Evolutionary conservation across 495 filamentous ascomycete genomes (phyloP), one percentile per base, ranked within the genome.

Genomic region (Penicillium angulare): DNA sequence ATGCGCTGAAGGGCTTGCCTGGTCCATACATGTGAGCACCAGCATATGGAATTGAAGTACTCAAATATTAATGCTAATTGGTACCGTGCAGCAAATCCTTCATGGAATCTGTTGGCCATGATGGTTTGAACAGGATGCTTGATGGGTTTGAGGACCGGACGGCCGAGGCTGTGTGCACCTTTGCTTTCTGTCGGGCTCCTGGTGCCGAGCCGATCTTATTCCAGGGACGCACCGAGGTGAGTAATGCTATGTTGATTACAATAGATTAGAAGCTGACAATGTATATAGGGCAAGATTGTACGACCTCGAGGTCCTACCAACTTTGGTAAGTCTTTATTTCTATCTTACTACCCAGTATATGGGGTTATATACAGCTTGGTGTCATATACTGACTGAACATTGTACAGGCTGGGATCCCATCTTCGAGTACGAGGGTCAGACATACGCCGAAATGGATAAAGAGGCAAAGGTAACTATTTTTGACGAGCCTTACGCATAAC

Each of bases 381-480:
- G n/a, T n/a, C n/a, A n/a, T n/a, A n/a, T n/a, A n/a, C n/a, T n/a
- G n/a, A n/a, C n/a, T 13, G 38, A 45, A 36, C 29, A 15, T 3
- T 10, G 5, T 49, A 4, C 34, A 90, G 91, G 91, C 10, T 97
- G 95, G 93, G 93, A 99, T 65, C 83, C 95, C 0, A 87, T 95
- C 41, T 99, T 99, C 59, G 93, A 99, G 71, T 92, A 93, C 59
- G 81, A 92, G 55, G 92, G 92, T 40, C 72, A 90, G 70, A 98
- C 93, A 71, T 97, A 95, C 63, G 95, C 93, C 20, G 93, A 99
- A 74, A 99, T 99, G 93, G 87, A 89, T 40, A 89, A 90, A 68
- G 77, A 70, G 22, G 84, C 85, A 63, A 99, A 99, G 70, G 74
- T 76, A 62, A 58, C 21, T 33, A 13, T 13, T 5, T 20, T 33